Evolutionary conservation across 1,139 yeast genomes (phyloP).

Genomic region (Yamadazyma buinensis): DNA sequence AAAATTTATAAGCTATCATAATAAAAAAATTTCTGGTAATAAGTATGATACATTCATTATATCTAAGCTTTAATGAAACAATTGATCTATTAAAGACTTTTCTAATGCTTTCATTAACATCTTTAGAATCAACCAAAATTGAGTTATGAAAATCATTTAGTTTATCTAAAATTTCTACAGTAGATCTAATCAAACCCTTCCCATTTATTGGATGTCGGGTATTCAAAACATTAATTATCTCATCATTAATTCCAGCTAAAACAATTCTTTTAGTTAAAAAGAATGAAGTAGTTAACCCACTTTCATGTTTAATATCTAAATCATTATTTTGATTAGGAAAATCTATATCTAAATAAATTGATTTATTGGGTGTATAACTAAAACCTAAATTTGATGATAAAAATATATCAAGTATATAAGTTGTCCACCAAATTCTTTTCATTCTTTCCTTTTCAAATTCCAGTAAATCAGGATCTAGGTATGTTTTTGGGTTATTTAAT

Average conservation of each 20-base stretch:
- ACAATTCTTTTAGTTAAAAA: conserved; percentile 1
- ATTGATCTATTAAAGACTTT: conserved; percentile 1
- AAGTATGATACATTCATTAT: conserved; percentile 1
- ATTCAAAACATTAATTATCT: neutral
- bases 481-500: neutral
- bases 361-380: neutral
- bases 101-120: neutral
- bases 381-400: conserved; percentile 1
- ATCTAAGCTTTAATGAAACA: conserved; percentile 1
- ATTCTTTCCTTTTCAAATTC: conserved; percentile 1
- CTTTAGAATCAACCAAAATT: neutral
- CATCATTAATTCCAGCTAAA: conserved; percentile 1
- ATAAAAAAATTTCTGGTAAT: conserved; percentile 1
- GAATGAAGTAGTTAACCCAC: conserved; percentile 1
- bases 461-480: neutral
- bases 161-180: neutral
- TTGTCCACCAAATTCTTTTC: conserved; percentile 3
- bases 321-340: conserved; percentile 1
- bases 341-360: neutral
- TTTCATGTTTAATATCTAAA: conserved; percentile 1
- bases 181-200: neutral
- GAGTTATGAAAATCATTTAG: neutral
- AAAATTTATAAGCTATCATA: neutral
- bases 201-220: neutral
- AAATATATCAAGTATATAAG: conserved; percentile 1